Evolutionary conservation across 768 basidiomycete species (phyloP).

Genomic region (Rubroboletus pulcherrimus): DNA sequence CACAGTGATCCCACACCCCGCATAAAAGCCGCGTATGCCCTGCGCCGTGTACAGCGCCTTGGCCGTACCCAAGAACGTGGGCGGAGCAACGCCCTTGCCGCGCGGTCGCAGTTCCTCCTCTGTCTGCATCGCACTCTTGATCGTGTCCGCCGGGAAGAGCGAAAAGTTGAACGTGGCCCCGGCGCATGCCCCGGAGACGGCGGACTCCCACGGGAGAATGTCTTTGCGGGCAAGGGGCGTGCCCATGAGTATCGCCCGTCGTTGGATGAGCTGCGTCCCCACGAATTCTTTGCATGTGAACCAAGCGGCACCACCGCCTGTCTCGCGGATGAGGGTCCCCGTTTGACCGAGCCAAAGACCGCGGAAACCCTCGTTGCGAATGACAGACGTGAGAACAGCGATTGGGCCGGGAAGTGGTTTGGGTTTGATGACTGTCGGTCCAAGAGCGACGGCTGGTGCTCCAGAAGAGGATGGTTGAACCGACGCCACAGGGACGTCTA

Average conservation of each 20-base stretch:
- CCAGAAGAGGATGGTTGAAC: constrained; percentile 13
- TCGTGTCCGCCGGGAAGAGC: constrained; percentile 93
- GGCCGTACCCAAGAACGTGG: constrained; percentile 55
- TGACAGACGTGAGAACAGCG: constrained; percentile 56
- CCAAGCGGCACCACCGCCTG: constrained; percentile 89
- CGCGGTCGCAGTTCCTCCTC: constrained; percentile 77
- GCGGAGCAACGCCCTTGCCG: constrained; percentile 28
- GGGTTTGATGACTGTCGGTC: constrained; percentile 7
- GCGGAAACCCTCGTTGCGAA: constrained; percentile 65
- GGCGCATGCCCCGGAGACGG: constrained; percentile 80
- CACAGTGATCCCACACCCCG: constrained; percentile 90
- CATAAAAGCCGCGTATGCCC: constrained; percentile 83
- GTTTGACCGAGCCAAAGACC: constrained; percentile 98
- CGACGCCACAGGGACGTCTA: constrained; percentile 15
- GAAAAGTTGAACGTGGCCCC: constrained; percentile 83
- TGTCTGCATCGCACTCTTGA: constrained; percentile 95
- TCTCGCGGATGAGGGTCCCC: constrained; percentile 90
- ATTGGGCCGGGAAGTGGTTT: constrained; percentile 66
- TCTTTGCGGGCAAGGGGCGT: constrained; percentile 37
- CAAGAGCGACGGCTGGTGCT: constrained; percentile 13
- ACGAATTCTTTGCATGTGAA: constrained; percentile 84
- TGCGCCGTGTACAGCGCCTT: constrained; percentile 67
- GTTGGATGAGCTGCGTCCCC: constrained; percentile 54
- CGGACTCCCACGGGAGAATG: constrained; percentile 76
- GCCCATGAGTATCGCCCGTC: constrained; percentile 34